phyloP scores from a whole-genome alignment of 164 flowering plant species.

The Litsea cubeba region DNA sequence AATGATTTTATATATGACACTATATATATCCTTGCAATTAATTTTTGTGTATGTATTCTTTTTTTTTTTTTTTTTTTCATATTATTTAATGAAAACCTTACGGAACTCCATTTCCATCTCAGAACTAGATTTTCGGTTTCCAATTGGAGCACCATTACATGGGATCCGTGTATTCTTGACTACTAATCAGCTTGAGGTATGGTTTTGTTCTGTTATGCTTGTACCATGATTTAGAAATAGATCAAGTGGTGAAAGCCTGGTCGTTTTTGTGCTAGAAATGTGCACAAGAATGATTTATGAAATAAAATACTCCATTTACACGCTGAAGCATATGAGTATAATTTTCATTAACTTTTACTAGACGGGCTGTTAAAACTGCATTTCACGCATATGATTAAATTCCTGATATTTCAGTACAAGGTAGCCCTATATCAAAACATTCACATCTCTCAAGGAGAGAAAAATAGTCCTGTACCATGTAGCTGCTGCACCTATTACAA shows the following conservation, averaged over 20 bases:
- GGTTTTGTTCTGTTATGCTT: slow-evolving; percentile 2
- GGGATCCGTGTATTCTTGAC: slow-evolving; percentile 85
- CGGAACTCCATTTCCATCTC: slow-evolving; percentile 21
- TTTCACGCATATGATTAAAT: too few species aligned
- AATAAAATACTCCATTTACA: neutral
- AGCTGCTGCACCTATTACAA: too few species aligned
- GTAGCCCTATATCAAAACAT: too few species aligned
- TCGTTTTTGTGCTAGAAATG: neutral
- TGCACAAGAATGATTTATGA: neutral
- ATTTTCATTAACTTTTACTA: neutral
- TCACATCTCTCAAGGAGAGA: too few species aligned
- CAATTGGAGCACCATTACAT: slow-evolving; percentile 90
- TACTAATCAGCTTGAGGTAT: slow-evolving; percentile 91
- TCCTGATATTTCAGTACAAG: too few species aligned
- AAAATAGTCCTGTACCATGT: too few species aligned
- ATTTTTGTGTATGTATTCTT: too few species aligned
- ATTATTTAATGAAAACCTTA: slow-evolving; percentile 2
- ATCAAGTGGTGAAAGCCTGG: neutral
- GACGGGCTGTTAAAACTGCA: neutral
- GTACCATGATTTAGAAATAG: slow-evolving; percentile 3
- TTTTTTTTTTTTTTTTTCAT: neutral
- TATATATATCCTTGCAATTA: too few species aligned
- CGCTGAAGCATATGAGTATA: neutral
- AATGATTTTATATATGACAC: too few species aligned
- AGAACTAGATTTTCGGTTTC: slow-evolving; percentile 98